Conservation (phyloP, 2,329 filamentous ascomycete genomes). For the Dryadomyces quercus-mongolicae region DNA sequence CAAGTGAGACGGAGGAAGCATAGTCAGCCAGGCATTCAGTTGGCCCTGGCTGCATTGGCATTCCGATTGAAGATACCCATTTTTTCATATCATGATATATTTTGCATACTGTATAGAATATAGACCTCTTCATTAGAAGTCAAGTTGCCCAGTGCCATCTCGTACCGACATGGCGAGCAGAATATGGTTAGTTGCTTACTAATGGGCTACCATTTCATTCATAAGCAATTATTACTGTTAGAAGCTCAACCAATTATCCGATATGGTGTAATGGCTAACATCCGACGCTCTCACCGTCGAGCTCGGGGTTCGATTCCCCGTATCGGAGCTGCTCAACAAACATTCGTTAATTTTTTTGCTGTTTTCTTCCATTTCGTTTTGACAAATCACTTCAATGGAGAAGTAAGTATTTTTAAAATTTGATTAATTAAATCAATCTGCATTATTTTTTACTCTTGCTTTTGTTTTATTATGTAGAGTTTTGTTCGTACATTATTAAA, state of each 20-base stretch:
- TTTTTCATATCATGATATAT: too few relatives aligned
- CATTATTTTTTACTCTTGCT: neutral
- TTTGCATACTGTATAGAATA: too few relatives aligned
- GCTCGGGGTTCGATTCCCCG: slow-evolving; percentile 10
- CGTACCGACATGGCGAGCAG: too few relatives aligned
- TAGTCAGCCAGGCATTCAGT: too few relatives aligned
- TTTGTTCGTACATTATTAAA: too few relatives aligned
- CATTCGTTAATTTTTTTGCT: neutral
- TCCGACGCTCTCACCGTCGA: slow-evolving; percentile 10
- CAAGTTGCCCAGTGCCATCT: too few relatives aligned
- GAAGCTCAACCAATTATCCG: neutral
- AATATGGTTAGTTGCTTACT: too few relatives aligned
- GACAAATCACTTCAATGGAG: too few relatives aligned
- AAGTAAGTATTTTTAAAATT: neutral
- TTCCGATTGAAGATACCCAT: too few relatives aligned
- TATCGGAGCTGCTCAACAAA: slow-evolving; percentile 3
- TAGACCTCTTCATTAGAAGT: too few relatives aligned
- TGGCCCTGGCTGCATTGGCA: too few relatives aligned
- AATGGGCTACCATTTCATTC: neutral
- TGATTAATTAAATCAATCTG: neutral
- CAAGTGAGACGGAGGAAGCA: neutral
- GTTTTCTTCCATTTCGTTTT: neutral
- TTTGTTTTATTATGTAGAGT: too few relatives aligned
- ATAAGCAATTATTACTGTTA: neutral
- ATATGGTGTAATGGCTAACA: slow-evolving; percentile 11